phyloP scores from a whole-genome alignment of 148 eudicot species.

The Rhododendron mucronatum region DNA sequence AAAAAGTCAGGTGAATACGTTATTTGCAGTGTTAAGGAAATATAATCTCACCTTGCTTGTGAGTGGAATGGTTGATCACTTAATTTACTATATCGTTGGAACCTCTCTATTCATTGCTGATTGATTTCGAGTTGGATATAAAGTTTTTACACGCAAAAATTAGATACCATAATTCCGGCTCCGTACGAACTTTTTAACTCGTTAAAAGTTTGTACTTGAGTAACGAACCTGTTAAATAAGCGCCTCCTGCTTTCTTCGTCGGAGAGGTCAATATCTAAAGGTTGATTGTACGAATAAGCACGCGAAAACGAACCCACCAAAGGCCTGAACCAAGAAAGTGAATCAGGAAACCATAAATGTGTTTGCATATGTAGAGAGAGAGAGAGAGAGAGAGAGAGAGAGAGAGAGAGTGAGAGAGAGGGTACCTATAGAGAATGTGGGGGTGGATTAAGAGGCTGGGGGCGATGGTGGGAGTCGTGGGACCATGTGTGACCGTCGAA shows the following conservation, averaged over 20 bases:
- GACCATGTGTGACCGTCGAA: not conserved
- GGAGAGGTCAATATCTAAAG: conserved; percentile 56
- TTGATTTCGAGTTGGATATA: too few species aligned
- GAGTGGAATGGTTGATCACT: too few species aligned
- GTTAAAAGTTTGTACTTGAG: not conserved
- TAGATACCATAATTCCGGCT: not conserved
- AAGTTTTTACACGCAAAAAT: too few species aligned
- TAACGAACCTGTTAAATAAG: conserved; percentile 57
- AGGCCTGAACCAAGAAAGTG: conserved; percentile 28
- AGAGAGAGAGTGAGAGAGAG: not conserved
- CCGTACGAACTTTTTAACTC: not conserved
- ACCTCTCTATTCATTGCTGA: too few species aligned
- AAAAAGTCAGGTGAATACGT: not conserved
- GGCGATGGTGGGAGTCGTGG: not conserved
- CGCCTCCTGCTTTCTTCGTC: conserved; percentile 69
- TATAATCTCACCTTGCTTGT: too few species aligned
- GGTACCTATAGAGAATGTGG: conserved; percentile 17
- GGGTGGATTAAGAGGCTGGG: conserved; percentile 5
- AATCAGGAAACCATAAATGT: too few species aligned
- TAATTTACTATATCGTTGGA: too few species aligned
- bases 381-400: not conserved
- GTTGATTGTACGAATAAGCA: conserved; percentile 29
- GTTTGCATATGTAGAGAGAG: not conserved
- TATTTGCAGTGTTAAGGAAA: not conserved
- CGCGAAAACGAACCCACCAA: conserved; percentile 25